Conservation (phyloP, 2,329 filamentous ascomycete species). For the Nothophaeocryptopus gaeumannii region DNA sequence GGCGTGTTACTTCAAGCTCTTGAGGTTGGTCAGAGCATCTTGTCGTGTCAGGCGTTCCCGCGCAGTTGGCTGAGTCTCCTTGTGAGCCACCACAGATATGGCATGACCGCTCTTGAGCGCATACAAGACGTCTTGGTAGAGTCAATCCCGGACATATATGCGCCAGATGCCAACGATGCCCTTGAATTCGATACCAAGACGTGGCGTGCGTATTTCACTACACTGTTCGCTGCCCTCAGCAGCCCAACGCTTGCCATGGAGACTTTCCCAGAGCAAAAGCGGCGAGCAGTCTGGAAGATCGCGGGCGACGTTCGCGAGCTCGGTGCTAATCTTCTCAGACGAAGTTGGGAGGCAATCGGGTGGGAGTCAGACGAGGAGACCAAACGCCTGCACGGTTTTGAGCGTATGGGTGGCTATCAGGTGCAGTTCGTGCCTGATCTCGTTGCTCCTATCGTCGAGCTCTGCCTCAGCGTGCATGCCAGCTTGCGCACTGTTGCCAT, state of each 20-base stretch:
- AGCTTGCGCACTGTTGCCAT: conserved; percentile 86
- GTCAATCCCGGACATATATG: conserved; percentile 79
- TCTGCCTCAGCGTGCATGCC: conserved; percentile 93
- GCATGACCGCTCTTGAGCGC: conserved; percentile 80
- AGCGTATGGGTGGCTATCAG: conserved; percentile 91
- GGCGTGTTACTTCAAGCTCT: conserved; percentile 74
- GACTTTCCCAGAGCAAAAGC: conserved; percentile 94
- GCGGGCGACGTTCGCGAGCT: conserved; percentile 92
- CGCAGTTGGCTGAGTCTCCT: conserved; percentile 86
- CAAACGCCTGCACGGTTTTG: conserved; percentile 69
- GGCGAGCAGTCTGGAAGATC: conserved; percentile 97
- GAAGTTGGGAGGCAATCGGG: conserved; percentile 91
- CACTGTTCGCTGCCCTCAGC: conserved; percentile 81
- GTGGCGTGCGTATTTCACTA: conserved; percentile 91
- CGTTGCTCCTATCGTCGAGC: conserved; percentile 84
- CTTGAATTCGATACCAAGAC: conserved; percentile 80
- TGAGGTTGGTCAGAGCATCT: conserved; percentile 81
- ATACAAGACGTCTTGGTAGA: conserved; percentile 77
- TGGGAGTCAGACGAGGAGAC: conserved; percentile 90
- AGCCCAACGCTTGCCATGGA: conserved; percentile 87
- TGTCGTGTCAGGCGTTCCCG: conserved; percentile 87
- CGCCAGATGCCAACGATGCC: conserved; percentile 61
- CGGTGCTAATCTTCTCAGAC: conserved; percentile 78
- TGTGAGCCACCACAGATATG: conserved; percentile 61
- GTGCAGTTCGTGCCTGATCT: conserved; percentile 95